Evolutionary conservation across 306 rosid genomes (phyloP).

Genomic region (Dryas octopetala): DNA sequence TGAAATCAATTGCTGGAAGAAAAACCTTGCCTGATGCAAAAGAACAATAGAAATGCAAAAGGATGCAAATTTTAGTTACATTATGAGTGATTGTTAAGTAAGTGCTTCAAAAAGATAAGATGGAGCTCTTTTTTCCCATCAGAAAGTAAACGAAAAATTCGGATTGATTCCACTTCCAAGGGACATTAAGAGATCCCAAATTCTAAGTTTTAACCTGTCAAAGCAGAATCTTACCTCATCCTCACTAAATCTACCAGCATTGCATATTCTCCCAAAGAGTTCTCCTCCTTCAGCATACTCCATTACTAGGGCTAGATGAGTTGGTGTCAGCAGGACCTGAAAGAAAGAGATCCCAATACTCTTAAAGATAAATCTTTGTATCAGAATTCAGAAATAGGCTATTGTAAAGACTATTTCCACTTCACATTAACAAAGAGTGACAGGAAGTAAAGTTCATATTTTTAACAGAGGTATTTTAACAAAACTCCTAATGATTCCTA

Average conservation of each 20-base stretch:
- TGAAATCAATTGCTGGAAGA: conserved; percentile 87
- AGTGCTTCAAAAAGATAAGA: conserved; percentile 4
- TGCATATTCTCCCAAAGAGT: conserved; percentile 69
- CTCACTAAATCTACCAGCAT: conserved; percentile 77
- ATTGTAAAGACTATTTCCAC: background rate
- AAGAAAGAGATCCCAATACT: conserved; percentile 29
- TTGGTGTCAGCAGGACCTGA: conserved; percentile 75
- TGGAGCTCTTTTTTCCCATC: background rate
- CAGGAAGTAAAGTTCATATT: background rate
- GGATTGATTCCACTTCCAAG: background rate
- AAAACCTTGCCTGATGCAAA: conserved; percentile 75
- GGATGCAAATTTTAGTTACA: background rate
- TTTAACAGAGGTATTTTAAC: conserved; percentile 1
- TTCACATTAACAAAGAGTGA: background rate
- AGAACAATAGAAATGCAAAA: conserved; percentile 1
- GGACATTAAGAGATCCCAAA: background rate
- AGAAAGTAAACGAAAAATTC: background rate
- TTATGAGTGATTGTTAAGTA: background rate
- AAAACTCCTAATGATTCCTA: background rate
- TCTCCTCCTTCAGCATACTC: conserved; percentile 93
- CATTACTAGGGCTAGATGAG: conserved; percentile 84
- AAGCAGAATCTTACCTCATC: conserved; percentile 54
- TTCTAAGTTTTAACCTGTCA: no score
- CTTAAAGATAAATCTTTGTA: background rate
- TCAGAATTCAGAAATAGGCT: background rate